These are phyloP conservation scores for Fusarium verticillioides DNA, from an alignment of 2,329 filamentous ascomycete species.

Conservation along the genomic window DNA sequence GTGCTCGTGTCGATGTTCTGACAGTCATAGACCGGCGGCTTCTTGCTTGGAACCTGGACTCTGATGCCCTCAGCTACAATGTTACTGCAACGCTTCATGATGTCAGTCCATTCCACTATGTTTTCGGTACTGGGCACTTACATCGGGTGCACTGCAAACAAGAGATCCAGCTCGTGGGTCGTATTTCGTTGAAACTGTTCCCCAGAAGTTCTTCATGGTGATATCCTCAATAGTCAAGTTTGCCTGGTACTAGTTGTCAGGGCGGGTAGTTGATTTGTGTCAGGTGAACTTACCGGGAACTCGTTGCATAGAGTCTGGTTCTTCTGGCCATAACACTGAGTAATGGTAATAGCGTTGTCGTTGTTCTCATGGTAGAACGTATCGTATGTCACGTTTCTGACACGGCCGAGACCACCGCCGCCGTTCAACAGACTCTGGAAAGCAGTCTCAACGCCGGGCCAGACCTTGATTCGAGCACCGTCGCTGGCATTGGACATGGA, in stretches of 20 bases:
- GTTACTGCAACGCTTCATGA: slow-evolving; percentile 38
- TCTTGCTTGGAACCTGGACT: slow-evolving; percentile 38
- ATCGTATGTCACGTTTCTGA: slow-evolving; percentile 75
- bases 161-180: slow-evolving; percentile 46
- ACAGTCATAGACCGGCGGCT: slow-evolving; percentile 40
- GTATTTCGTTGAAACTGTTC: slow-evolving; percentile 43
- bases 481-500: slow-evolving; percentile 70
- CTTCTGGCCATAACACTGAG: slow-evolving; percentile 45
- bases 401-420: slow-evolving; percentile 63
- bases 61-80: slow-evolving; percentile 39
- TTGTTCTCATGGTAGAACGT: slow-evolving; percentile 69
- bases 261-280: accelerated
- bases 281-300: slow-evolving; percentile 20
- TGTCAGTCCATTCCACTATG: not conserved
- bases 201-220: slow-evolving; percentile 47
- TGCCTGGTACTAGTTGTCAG: slow-evolving; percentile 26
- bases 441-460: slow-evolving; percentile 62
- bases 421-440: slow-evolving; percentile 65
- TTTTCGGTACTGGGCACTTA: not conserved
- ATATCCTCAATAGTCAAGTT: slow-evolving; percentile 43
- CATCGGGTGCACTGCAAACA: slow-evolving; percentile 46
- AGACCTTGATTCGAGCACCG: slow-evolving; percentile 79
- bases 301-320: slow-evolving; percentile 44
- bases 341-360: slow-evolving; percentile 55
- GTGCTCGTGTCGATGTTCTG: slow-evolving; percentile 29